Evolutionary conservation across 176 grass and related monocot genomes (phyloP).

Genomic region (Phoenix roebelenii): DNA sequence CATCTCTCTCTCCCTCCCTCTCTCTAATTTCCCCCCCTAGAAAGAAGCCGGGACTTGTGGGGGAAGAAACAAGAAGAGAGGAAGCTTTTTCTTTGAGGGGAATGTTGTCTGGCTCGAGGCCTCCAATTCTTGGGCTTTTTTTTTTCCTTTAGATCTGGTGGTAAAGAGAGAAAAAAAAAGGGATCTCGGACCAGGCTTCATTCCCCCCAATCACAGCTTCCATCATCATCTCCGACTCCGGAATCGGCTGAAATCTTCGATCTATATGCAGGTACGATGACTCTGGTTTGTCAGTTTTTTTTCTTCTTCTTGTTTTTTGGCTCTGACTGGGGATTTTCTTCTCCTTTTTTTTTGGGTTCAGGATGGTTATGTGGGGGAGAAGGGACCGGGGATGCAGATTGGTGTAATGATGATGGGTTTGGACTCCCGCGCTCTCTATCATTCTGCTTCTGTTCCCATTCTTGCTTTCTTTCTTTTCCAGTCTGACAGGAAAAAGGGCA

Average conservation of each 20-base stretch:
- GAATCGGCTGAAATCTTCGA: no score
- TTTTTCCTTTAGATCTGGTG: not conserved
- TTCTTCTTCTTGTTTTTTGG: not conserved
- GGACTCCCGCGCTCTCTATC: slow-evolving; percentile 10
- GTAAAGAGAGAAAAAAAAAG: not conserved
- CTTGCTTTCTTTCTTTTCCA: not conserved
- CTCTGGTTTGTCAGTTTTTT: no score
- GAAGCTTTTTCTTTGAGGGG: slow-evolving; percentile 12
- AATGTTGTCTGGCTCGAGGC: slow-evolving; percentile 12
- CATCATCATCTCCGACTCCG: not conserved
- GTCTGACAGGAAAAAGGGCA: slow-evolving; percentile 6
- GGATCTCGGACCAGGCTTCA: slow-evolving; percentile 99
- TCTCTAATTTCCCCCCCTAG: slow-evolving; percentile 12
- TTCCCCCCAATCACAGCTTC: slow-evolving; percentile 88
- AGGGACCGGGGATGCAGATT: slow-evolving; percentile 16
- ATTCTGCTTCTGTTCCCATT: slow-evolving; percentile 6
- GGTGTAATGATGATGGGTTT: slow-evolving; percentile 33
- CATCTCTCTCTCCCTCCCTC: slow-evolving; percentile 16
- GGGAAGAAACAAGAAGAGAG: not conserved
- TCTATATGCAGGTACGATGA: no score
- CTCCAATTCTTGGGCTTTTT: not conserved
- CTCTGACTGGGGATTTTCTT: no score
- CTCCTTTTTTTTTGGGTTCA: not conserved
- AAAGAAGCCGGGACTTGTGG: not conserved
- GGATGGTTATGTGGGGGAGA: not conserved